Percentiles rank a stretch among this genome's conserved stretches.
These are phyloP conservation scores for Oleoguttula mirabilis DNA, from an alignment of 495 filamentous ascomycete genomes.

Conservation along the genomic window DNA sequence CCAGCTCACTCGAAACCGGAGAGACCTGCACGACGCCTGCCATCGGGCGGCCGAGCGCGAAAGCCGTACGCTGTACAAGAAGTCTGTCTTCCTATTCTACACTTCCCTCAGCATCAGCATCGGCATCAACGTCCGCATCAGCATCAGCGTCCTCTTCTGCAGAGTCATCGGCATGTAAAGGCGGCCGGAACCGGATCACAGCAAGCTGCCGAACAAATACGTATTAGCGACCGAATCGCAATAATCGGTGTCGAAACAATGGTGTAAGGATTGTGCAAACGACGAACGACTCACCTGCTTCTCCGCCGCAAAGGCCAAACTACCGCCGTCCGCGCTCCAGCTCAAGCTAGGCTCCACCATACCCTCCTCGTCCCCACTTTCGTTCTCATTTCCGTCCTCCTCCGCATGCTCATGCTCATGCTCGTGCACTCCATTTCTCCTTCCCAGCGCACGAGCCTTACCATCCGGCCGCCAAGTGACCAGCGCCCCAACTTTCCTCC, in stretches of 20 bases:
- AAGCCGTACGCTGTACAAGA: too few species aligned
- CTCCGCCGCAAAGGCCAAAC: conserved; percentile 59
- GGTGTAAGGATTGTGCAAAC: background rate
- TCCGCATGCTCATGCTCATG: too few species aligned
- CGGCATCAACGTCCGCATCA: too few species aligned
- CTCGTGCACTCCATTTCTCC: conserved; percentile 28
- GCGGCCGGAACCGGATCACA: conserved; percentile 7
- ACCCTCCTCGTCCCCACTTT: conserved; percentile 35
- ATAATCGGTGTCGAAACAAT: background rate
- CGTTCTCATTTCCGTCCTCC: conserved; percentile 25
- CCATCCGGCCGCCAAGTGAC: conserved; percentile 8
- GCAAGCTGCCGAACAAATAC: conserved; percentile 6
- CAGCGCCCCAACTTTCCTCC: background rate
- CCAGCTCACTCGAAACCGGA: too few species aligned
- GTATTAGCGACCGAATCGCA: background rate
- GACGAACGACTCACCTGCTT: conserved; percentile 45
- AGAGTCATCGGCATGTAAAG: background rate
- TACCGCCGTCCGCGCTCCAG: conserved; percentile 68
- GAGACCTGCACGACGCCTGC: too few species aligned
- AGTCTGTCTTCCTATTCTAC: too few species aligned
- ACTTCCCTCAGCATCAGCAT: too few species aligned
- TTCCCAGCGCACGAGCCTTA: background rate
- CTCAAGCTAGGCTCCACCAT: conserved; percentile 42
- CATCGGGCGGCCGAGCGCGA: too few species aligned
- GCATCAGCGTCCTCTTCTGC: background rate